A percentile compares a stretch with the other conserved stretches of the same genome.
These are phyloP conservation scores for Tuber microsphaerosporum DNA, from an alignment of 495 filamentous ascomycete genomes.

Conservation along the genomic window DNA sequence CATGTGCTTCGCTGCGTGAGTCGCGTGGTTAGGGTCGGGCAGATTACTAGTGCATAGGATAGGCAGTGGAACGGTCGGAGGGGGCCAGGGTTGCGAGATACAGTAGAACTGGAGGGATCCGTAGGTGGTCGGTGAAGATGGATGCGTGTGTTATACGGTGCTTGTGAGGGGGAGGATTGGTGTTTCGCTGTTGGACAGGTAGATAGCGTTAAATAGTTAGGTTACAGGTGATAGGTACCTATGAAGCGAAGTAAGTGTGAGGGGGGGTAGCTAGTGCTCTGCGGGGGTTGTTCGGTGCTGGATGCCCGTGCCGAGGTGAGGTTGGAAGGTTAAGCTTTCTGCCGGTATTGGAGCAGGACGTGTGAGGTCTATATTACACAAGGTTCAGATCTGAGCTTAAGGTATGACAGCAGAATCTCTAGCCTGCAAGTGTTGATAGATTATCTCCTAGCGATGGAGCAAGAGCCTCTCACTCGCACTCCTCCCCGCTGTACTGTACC, in stretches of 20 bases:
- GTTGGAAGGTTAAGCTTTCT: background rate
- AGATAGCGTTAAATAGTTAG: background rate
- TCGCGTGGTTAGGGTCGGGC: background rate
- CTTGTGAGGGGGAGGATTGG: background rate
- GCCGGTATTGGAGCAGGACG: background rate
- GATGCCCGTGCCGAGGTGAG: background rate
- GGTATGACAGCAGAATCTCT: background rate
- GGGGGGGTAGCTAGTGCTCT: background rate
- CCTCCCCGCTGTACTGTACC: background rate
- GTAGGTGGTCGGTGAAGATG: background rate
- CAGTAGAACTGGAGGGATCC: background rate
- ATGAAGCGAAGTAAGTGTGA: background rate
- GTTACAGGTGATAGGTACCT: background rate
- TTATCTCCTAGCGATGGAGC: background rate
- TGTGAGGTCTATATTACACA: background rate
- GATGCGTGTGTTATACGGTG: background rate
- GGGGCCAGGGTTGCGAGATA: background rate
- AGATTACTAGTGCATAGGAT: background rate
- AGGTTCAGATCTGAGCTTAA: background rate
- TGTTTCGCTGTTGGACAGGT: background rate
- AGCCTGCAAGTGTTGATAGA: background rate
- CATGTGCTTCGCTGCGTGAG: background rate
- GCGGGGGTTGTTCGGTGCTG: background rate
- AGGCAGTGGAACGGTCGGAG: background rate
- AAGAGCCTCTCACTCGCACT: background rate